Evolutionary conservation across 2,329 filamentous ascomycete genomes (phyloP), one percentile per base, ranked within the genome.

Genomic region (Arthrinium puccinioides): DNA sequence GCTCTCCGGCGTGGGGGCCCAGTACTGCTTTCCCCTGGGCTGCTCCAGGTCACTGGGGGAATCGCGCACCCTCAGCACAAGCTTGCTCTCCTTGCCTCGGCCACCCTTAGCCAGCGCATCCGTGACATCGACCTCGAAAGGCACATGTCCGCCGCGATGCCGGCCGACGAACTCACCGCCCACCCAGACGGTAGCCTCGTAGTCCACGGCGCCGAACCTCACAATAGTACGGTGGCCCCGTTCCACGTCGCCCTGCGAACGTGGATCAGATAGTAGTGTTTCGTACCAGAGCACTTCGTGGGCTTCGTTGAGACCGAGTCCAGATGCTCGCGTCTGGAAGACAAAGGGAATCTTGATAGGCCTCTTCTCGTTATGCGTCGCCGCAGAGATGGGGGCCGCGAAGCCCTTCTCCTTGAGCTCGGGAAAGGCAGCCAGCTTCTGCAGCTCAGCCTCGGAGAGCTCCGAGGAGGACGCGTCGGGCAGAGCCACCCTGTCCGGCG

Each of bases 271-370:
- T 36, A 81, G 61, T 14, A 36, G 45, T 6, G 72, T 67, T 55
- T 82, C 73, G 48, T 84, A 84, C 79, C 79, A 84, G 8, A 84
- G 53, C 4, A 83, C 73, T 53, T 83, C 77, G 50, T 84, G 80
- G 3, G 76, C 75, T 34, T 70, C 74, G 37, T 69, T 69, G 23
- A 80, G 70, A 42, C 73, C 66, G 45, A 83, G 74, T 2, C 77
- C 76, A 0, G 78, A 82, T 0, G 78, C 78, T 0, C 71, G 70
- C 5, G 72, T 69, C 52, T 84, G 80, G 48, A 82, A 84, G 2
- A 76, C 78, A 45, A 73, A 84, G 0, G 79, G 79, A 0, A 84
- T 77, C 24, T 69, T 62, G 43, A 84, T 83, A 9, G 66, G 62
- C 19, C 65, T 63, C 50, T 72, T 75, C 10, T 55, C 48, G 40